Percentiles rank a stretch among this genome's conserved stretches.
phyloP scores from a whole-genome alignment of 768 basidiomycete genomes.

The Boletus reticuloceps region DNA sequence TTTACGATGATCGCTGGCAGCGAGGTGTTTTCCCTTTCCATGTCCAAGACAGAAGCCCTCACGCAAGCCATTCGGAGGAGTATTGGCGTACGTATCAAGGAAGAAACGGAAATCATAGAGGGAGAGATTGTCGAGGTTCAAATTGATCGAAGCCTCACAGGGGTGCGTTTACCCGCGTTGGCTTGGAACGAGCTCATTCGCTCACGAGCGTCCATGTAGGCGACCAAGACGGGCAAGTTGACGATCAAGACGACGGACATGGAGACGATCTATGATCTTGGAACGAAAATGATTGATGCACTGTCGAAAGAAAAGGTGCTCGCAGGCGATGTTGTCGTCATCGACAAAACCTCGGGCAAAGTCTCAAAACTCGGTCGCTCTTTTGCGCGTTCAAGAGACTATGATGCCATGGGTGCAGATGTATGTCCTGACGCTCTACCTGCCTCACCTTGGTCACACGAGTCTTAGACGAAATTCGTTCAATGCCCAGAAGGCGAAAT shows the following conservation, averaged over 20 bases:
- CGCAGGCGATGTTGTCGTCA: constrained; percentile 91
- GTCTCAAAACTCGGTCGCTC: constrained; percentile 95
- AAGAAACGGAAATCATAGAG: constrained; percentile 96
- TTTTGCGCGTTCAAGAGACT: constrained; percentile 95
- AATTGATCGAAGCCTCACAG: constrained; percentile 94
- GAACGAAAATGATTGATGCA: constrained; percentile 98
- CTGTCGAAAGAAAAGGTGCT: constrained; percentile 96
- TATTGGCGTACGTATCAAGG: constrained; percentile 96
- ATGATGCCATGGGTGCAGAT: constrained; percentile 99
- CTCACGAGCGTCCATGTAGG: constrained; percentile 43
- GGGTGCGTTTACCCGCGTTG: constrained; percentile 48
- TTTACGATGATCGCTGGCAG: constrained; percentile 98
- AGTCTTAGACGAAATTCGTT: constrained; percentile 89
- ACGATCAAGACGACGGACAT: constrained; percentile 99
- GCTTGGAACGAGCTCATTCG: background rate
- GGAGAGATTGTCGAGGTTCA: constrained; percentile 99
- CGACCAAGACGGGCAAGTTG: constrained; percentile 95
- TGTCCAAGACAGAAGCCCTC: constrained; percentile 98
- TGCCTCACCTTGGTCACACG: background rate
- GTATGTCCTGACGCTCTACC: constrained; percentile 45
- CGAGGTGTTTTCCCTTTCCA: constrained; percentile 97
- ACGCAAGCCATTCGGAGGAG: constrained; percentile 95
- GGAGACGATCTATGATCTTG: constrained; percentile 99
- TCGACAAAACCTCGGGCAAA: constrained; percentile 97
- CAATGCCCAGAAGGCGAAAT: constrained; percentile 98